Evolutionary conservation across 108 stramenopile species (phyloP), one percentile per base, ranked within the genome.

Genomic region (Stephanodiscus minutulus): DNA sequence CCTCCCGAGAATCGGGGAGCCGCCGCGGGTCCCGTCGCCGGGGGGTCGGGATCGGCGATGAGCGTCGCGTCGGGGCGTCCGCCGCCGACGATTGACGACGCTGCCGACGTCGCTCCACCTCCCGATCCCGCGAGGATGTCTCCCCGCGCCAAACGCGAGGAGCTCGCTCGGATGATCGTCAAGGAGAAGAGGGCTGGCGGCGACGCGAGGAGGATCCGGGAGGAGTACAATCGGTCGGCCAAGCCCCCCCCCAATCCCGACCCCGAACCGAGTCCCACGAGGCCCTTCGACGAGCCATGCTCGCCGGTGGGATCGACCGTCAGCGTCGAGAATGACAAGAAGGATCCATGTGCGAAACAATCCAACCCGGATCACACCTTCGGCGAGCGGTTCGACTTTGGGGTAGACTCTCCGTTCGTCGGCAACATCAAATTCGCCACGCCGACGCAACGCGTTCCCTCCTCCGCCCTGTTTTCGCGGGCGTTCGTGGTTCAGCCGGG

Each of bases 401-500:
- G 36, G 57, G 25, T 25, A 0, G 66, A 79, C 28, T 71, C 65
- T 25, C 77, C 77, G 22, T 79, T 79, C 35, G 50, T 53, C 37
- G 77, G 77, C 17, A 61, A 71, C 25, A 67, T 79, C 52, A 79
- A 79, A 39, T 79, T 79, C 33, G 57, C 70, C 24, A 66, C 62
- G 17, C 54, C 48, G 17, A 50, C 3, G 1, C 66, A 68, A 43
- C 47, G 68, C 53, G 60, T 67, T 61, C 58, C 77, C 24, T 39
- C 60, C 18, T 67, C 77, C 0, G 70, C 70, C 21, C 68, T 72
- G 59, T 79, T 79, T 61, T 72, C 77, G 21, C 70, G 72, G 41
- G 77, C 77, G 27, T 79, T 79, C 53, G 28, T 79, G 5, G 77
- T 79, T 12, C 70, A 79, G 33, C 52, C 20, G 11, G 59, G 36